These are phyloP conservation scores for Prinsepia uniflora DNA, from an alignment of 306 rosid species.

Conservation along the genomic window DNA sequence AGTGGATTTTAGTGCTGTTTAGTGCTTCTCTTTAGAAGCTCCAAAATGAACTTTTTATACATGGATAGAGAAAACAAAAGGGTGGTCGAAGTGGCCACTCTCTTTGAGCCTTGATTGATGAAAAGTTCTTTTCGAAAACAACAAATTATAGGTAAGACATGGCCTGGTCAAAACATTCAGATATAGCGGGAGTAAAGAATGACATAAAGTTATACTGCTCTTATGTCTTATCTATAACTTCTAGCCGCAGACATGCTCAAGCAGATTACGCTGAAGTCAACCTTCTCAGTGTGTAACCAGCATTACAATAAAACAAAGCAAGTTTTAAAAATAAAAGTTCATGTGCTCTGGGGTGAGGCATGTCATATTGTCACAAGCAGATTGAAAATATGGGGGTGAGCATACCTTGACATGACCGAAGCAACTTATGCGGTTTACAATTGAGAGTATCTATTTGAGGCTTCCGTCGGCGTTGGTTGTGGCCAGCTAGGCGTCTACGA, in stretches of 20 bases:
- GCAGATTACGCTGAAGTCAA: neutral
- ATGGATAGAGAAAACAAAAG: conserved; percentile 17
- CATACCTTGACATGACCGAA: conserved; percentile 61
- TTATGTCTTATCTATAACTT: conserved; percentile 1
- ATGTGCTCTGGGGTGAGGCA: neutral
- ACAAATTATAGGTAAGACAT: neutral
- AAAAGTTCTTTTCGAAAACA: conserved; percentile 10
- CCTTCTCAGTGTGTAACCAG: neutral
- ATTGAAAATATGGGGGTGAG: neutral
- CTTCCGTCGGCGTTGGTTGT: conserved; percentile 78
- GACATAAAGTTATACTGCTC: conserved; percentile 20
- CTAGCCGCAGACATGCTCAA: conserved; percentile 9
- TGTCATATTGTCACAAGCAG: neutral
- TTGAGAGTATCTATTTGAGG: conserved; percentile 54
- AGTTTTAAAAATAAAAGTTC: neutral
- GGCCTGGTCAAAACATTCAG: conserved; percentile 22
- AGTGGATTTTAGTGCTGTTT: conserved; percentile 10
- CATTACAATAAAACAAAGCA: neutral
- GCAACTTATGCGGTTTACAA: conserved; percentile 45
- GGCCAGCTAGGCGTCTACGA: conserved; percentile 86
- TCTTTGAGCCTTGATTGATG: conserved; percentile 5
- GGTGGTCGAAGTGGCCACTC: conserved; percentile 26
- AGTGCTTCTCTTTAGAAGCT: conserved; percentile 25
- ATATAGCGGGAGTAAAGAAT: conserved; percentile 1
- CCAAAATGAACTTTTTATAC: conserved; percentile 1